Evolutionary conservation across 176 grass and related monocot genomes (phyloP).

Genomic region (Urochloa ruziziensis): DNA sequence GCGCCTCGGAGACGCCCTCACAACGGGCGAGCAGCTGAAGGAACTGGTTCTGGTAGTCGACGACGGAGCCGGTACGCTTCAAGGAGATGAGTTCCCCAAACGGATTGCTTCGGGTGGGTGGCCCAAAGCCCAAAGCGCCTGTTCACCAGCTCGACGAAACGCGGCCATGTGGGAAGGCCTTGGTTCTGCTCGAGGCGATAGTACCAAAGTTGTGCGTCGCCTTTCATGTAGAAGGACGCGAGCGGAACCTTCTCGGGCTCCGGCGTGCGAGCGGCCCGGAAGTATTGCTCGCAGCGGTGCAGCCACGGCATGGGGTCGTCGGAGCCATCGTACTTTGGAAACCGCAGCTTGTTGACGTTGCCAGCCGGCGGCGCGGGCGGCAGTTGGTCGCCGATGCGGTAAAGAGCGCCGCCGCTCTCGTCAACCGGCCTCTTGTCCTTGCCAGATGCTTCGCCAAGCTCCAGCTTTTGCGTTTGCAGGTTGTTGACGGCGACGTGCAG

Average conservation of each 20-base stretch:
- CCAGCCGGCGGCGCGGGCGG: neutral
- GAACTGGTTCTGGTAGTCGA: neutral
- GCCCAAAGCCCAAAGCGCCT: too few species aligned
- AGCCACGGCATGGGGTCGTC: neutral
- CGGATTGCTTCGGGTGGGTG: neutral
- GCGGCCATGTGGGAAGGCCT: neutral
- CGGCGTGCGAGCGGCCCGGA: too few species aligned
- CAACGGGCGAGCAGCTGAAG: neutral
- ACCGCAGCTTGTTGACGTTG: neutral
- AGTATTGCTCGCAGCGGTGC: neutral
- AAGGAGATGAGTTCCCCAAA: neutral
- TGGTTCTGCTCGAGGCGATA: neutral
- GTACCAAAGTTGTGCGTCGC: too few species aligned
- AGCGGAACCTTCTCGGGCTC: too few species aligned
- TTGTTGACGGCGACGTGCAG: neutral
- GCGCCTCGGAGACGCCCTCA: neutral
- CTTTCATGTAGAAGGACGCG: too few species aligned
- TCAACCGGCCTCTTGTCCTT: neutral
- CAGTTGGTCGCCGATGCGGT: neutral
- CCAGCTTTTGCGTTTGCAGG: neutral
- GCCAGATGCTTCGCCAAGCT: accelerated
- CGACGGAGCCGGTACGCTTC: neutral
- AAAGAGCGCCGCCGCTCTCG: too few species aligned
- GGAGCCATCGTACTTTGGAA: neutral
- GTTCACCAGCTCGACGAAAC: neutral